Evolutionary conservation across 2,329 filamentous ascomycete genomes (phyloP), one percentile per base, ranked within the genome.

Genomic region (Xylaria sp.): DNA sequence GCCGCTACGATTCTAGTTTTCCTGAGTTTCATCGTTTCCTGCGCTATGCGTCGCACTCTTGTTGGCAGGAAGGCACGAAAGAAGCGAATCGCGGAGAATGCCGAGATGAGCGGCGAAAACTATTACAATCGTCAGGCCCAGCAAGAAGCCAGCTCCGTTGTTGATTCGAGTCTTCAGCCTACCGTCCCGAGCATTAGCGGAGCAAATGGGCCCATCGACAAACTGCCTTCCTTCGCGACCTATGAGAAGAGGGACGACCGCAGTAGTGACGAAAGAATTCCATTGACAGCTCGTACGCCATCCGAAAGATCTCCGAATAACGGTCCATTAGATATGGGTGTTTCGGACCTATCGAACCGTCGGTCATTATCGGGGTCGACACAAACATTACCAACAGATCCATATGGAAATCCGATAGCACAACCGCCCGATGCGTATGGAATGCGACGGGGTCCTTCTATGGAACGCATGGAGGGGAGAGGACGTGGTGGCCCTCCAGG

Each of bases 71-170:
- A 97, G 82, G 93, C 94, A n/a, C 88, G 94, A 70, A 94, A 96
- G 85, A 93, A 91, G 83, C 89, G 93, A 53, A 97, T 98, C 77
- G 93, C 90, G 2, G 92, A 97, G 79, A 97, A 98, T 78, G 93
- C 94, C 8, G 94, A 98, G 78, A 98, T 98, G 94, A 98, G 93
- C 78, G 95, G 95, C 32, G 90, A 96, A 75, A 96, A 94, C 77
- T 97, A 91, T 78, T 97, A 97, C 80, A 91, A 90, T 75, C 86
- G 90, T 67, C 88, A 91, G 79, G 85, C 83, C 43, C 85, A 88
- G 69, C 81, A 83, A 58, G 85, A 89, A 68, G 77, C 84, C 41
- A 75, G 80, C 45, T 78, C 81, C 8, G 78, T 79, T 9, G 76
- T 78, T 3, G 77, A 81, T 4, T 76, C 78, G 5, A 78, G 81